Conservation (phyloP, 352 stramenopile genomes). For the Peronosclerospora sorghi region DNA sequence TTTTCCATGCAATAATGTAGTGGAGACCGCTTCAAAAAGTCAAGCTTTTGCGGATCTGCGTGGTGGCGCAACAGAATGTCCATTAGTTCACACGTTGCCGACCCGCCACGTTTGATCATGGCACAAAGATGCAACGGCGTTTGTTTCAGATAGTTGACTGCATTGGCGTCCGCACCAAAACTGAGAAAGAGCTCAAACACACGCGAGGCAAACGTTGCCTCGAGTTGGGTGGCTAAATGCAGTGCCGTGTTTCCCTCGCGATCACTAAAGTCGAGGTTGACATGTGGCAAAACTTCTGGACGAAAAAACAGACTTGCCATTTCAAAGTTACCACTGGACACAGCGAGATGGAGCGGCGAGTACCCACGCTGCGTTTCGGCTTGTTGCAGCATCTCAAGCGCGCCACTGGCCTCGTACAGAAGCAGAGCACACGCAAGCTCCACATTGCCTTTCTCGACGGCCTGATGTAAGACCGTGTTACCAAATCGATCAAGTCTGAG, state of each 20-base stretch:
- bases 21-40: slow-evolving; percentile 66
- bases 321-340: slow-evolving; percentile 43
- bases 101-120: slow-evolving; percentile 48
- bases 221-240: slow-evolving; percentile 49
- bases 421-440: slow-evolving; percentile 43
- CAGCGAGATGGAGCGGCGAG: slow-evolving; percentile 55
- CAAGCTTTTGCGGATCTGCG: slow-evolving; percentile 36
- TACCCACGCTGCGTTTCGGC: slow-evolving; percentile 42
- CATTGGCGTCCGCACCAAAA: slow-evolving; percentile 54
- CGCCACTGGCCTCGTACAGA: slow-evolving; percentile 23
- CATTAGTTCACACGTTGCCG: slow-evolving; percentile 36
- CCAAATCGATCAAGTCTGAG: slow-evolving; percentile 40
- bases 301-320: slow-evolving; percentile 70
- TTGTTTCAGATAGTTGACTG: slow-evolving; percentile 58
- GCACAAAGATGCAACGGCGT: slow-evolving; percentile 60
- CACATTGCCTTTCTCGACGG: slow-evolving; percentile 29
- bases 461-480: slow-evolving; percentile 42
- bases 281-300: slow-evolving; percentile 49
- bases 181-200: slow-evolving; percentile 59
- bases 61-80: slow-evolving; percentile 50
- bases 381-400: slow-evolving; percentile 37
- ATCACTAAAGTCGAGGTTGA: slow-evolving; percentile 57
- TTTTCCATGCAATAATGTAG: slow-evolving; percentile 71
- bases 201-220: slow-evolving; percentile 46
- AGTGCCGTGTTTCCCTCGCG: slow-evolving; percentile 63